A percentile compares a stretch with the other conserved stretches of the same genome.
Evolutionary conservation across 2,329 filamentous ascomycete genomes (phyloP).

Genomic region (Ilyonectria sp.): DNA sequence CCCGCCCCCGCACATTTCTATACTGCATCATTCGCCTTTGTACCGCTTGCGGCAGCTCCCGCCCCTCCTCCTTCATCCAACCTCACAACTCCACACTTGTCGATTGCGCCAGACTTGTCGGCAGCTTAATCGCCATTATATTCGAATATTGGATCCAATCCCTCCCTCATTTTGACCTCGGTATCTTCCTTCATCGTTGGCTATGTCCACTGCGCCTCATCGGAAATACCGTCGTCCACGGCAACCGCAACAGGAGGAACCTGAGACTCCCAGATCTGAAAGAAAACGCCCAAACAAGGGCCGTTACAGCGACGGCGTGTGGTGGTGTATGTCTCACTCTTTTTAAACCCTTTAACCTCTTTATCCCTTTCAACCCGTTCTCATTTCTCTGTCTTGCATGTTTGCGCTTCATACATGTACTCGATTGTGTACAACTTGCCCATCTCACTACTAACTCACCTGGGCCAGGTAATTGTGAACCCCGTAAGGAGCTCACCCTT

Average conservation of each 20-base stretch:
- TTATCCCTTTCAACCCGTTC: neutral
- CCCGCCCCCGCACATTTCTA: neutral
- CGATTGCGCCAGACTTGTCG: no score
- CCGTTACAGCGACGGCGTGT: conserved; percentile 51
- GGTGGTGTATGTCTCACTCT: conserved; percentile 54
- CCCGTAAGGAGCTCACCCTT: conserved; percentile 54
- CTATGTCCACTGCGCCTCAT: conserved; percentile 16
- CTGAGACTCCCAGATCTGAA: conserved; percentile 45
- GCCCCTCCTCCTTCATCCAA: conserved; percentile 5
- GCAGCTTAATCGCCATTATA: neutral
- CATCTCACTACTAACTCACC: conserved; percentile 7
- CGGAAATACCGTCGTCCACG: conserved; percentile 15
- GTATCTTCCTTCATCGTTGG: neutral
- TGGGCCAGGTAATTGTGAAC: conserved; percentile 59
- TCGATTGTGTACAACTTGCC: neutral
- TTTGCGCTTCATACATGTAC: neutral
- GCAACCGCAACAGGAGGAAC: conserved; percentile 17
- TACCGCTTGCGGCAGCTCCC: conserved; percentile 6
- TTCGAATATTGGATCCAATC: neutral
- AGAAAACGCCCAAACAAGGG: conserved; percentile 53
- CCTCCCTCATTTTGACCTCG: neutral
- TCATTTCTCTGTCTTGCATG: neutral
- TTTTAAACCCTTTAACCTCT: neutral
- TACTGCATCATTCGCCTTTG: neutral
- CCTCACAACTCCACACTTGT: neutral